Base-by-base conservation (phyloP, 208 protist species). In the Eutreptiella sp. region DNA sequence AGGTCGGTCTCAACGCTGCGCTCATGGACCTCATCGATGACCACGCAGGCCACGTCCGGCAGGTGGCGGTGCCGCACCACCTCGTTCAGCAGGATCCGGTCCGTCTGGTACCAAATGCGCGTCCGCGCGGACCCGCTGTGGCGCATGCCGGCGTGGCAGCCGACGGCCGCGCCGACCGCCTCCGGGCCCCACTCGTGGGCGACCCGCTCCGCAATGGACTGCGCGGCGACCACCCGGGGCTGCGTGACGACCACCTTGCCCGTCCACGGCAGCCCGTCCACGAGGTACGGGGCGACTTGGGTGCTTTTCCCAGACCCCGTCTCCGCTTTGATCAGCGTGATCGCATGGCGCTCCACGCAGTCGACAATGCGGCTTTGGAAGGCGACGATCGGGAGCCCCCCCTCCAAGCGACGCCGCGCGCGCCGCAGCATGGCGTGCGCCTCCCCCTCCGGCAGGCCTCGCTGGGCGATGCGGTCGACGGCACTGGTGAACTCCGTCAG, bases 1-100 rank as follows among this genome's bases (percentile, higher is more conserved):
- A 99, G 89, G 69, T 99, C 97, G 0, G 97, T 99, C 39, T 93
- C 77, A 24, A 99, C 87, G 1, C 94, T 98, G 5, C 97, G 75
- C 76, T 99, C 97, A 72, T 99, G 98, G 0, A 96, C 97, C 77
- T 99, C 97, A 79, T 99, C 97, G 0, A 99, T 75, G 48, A 99
- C 53, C 1, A 77, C 42, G 33, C 63, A 46, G 36, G 60, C 53
- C 31, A 72, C 46, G 43, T 50, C 63, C 4, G 46, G 24, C 11
- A 79, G 19, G 33, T 57, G 50, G 26, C 47, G 63, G 34, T 42
- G 27, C 4, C 26, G 19, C 3, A 54, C 27, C 26, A 76, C 50
- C 45, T 68, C 59, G 7, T 53, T 43, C 14, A 75, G 29, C 0
- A 79, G 43, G 54, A 79, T 63, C 29, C 74, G 73, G 39, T 50